Base-by-base conservation (phyloP, 257 asterid species). In the Penstemon davidsonii region DNA sequence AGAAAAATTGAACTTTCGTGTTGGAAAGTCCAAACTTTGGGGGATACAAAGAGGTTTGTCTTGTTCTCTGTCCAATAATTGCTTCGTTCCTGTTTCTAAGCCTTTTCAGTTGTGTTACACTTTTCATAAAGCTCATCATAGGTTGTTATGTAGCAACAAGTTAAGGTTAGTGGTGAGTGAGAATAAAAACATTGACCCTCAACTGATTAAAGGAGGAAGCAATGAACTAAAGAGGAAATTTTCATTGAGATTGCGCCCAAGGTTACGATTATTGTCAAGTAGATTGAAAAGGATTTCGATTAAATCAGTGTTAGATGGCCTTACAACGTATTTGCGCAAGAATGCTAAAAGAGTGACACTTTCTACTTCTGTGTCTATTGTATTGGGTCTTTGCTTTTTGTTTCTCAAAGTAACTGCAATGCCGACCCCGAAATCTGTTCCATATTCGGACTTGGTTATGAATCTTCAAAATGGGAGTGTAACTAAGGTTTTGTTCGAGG, bases 401-500 rank as follows among this genome's bases (percentile, higher is more conserved):
- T 85, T 94, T 79, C 84, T 94, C 63, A 87, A 88, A 73, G 6
- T 87, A 8, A 91, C 96, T 43, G 87, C 99, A 59, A 73, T 77
- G 75, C 88, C 93, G 0, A 49, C 79, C 57, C 96, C 97, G 0
- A 88, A 83, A 81, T 73, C 60, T 75, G 96, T 83, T 62, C 96
- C 93, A 0, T 94, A 94, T 78, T 87, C 97, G 0, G 88, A 91
- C 68, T 77, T 94, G 83, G 83, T 94, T 55, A 70, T 15, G 50
- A 87, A 78, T 80, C 87, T 94, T 72, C 96, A 87, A 58, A 78
- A 60, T 64, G 96, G 96, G 66, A 68, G 78, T 47, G 93, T 91
- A 51, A 60, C 84, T 0, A 88, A 80, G 64, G 99, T 94, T 75
- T 78, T 83, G 67, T 94, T 94, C 72, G 96, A 91, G 82, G 99